Percentiles rank a stretch among this genome's conserved stretches.
Evolutionary conservation across 768 basidiomycete genomes (phyloP).

Genomic region (Pleurotus sapidus): DNA sequence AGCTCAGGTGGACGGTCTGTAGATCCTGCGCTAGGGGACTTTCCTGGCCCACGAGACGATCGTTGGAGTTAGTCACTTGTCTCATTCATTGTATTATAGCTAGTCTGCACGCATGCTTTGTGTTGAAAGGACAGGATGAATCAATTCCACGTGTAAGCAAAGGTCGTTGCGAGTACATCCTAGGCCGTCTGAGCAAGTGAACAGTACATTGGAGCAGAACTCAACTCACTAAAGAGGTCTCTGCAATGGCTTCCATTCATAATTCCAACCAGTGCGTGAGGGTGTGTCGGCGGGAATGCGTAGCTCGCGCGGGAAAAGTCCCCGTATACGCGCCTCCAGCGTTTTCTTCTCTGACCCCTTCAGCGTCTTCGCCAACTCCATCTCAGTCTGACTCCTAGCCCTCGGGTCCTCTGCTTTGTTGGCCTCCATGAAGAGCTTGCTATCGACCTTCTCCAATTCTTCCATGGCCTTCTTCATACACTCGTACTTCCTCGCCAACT

Average conservation of each 20-base stretch:
- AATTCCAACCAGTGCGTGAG: constrained; percentile 77
- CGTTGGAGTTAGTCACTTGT: constrained; percentile 29
- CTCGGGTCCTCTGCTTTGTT: constrained; percentile 66
- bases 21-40: constrained; percentile 32
- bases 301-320: constrained; percentile 85
- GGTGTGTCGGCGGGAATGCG: constrained; percentile 86
- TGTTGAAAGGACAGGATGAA: no score
- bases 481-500: constrained; percentile 73
- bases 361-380: constrained; percentile 56
- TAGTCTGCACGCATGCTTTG: neutral
- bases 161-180: no score
- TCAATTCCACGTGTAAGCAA: no score
- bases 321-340: constrained; percentile 74
- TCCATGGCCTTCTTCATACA: constrained; percentile 87
- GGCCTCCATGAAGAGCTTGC: constrained; percentile 62
- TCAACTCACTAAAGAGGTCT: constrained; percentile 37
- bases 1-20: constrained; percentile 38
- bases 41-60: constrained; percentile 28
- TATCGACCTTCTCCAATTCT: constrained; percentile 62
- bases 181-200: no score
- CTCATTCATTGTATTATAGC: constrained; percentile 1
- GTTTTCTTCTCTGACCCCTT: constrained; percentile 66
- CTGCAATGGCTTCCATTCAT: constrained; percentile 75
- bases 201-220: no score
- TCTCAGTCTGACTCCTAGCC: constrained; percentile 49